Evolutionary conservation across 352 stramenopile species (phyloP).

Genomic region (Pythium brachiatum): DNA sequence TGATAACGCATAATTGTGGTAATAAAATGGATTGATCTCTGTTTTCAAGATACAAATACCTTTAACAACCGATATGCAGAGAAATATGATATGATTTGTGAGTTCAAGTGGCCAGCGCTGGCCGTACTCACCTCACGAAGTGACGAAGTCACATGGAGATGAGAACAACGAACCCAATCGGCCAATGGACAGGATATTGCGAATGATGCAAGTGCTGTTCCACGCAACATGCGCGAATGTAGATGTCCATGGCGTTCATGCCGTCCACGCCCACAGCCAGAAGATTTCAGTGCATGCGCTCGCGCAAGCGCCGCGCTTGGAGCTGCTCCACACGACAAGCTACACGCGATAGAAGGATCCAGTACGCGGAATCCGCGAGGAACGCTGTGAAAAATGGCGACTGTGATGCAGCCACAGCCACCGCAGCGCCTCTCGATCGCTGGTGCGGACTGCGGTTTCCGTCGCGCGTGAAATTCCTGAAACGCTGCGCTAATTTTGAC

Average conservation of each 20-base stretch:
- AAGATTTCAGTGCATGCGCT: background rate
- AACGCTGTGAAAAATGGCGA: background rate
- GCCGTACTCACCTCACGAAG: background rate
- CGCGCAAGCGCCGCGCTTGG: background rate
- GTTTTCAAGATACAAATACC: background rate
- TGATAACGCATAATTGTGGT: background rate
- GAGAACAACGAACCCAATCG: background rate
- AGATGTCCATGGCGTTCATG: background rate
- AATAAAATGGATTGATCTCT: background rate
- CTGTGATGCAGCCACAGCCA: background rate
- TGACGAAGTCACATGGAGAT: conserved; percentile 6
- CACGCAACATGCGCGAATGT: background rate
- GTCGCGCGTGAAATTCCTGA: background rate
- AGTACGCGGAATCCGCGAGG: no score
- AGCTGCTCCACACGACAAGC: background rate
- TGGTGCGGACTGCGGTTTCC: background rate
- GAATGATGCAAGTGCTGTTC: background rate
- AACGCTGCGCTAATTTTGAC: conserved; percentile 4
- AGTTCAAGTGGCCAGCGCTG: background rate
- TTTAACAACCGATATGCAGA: background rate
- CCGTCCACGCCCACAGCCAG: background rate
- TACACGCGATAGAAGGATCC: background rate
- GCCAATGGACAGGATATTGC: background rate
- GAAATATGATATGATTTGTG: background rate
- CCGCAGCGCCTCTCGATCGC: background rate